These are phyloP conservation scores for Ulmus americana DNA, from an alignment of 331 rosid genomes.

Conservation along the genomic window DNA sequence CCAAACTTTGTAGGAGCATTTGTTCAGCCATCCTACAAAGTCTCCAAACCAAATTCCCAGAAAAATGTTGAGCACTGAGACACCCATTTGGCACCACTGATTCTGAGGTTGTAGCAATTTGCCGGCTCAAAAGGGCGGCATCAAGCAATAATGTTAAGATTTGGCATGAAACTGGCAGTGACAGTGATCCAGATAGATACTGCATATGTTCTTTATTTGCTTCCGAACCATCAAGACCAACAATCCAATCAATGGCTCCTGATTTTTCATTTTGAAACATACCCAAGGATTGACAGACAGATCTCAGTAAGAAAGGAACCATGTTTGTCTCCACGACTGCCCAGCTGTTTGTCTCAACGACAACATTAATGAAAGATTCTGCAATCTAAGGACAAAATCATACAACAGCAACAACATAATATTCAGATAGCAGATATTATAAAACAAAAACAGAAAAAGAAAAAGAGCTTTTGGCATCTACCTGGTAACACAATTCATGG, in stretches of 20 bases:
- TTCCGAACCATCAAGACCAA: constrained; percentile 22
- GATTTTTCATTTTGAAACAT: constrained; percentile 38
- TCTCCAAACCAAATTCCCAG: constrained; percentile 47
- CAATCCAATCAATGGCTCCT: constrained; percentile 34
- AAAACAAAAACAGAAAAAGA: constrained; percentile 1
- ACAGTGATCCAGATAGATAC: constrained; percentile 33
- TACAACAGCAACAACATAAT: constrained; percentile 6
- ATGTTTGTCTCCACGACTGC: constrained; percentile 48
- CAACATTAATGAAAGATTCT: constrained; percentile 51
- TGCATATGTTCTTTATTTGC: constrained; percentile 22
- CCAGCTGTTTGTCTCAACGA: constrained; percentile 49
- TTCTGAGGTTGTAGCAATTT: constrained; percentile 20
- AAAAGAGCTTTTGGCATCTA: constrained; percentile 21
- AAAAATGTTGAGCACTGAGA: constrained; percentile 34
- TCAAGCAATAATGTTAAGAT: constrained; percentile 60
- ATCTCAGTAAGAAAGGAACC: constrained; percentile 54
- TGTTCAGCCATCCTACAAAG: constrained; percentile 54
- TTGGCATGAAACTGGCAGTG: constrained; percentile 55
- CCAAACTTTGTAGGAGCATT: constrained; percentile 61
- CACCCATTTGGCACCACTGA: constrained; percentile 21
- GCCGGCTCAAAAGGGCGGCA: constrained; percentile 39
- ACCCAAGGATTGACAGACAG: constrained; percentile 49
- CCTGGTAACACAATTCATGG: constrained; percentile 61
- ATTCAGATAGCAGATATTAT: constrained; percentile 17
- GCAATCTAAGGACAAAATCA: constrained; percentile 42